A percentile compares a stretch with the other conserved stretches of the same genome.
Evolutionary conservation across 352 stramenopile species (phyloP).

Genomic region (Peronospora farinosa): DNA sequence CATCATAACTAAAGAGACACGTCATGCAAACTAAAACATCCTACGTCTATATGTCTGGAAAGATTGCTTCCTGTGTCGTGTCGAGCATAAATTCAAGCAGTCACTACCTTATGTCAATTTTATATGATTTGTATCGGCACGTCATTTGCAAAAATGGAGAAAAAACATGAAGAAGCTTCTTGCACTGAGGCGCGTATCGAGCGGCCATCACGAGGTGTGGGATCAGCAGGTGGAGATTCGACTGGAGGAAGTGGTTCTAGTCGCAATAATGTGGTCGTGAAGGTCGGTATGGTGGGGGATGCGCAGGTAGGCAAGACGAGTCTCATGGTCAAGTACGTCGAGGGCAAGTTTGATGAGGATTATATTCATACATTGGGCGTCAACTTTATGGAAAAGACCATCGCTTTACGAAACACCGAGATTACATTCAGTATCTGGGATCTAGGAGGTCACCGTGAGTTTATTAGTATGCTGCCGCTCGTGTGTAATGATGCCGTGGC

Average conservation of each 20-base stretch:
- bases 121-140: neutral
- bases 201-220: conserved; percentile 28
- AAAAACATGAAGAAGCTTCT: conserved; percentile 23
- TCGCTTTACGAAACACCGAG: conserved; percentile 90
- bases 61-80: too few relatives aligned
- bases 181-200: conserved; percentile 14
- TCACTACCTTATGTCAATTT: neutral
- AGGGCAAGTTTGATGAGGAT: conserved; percentile 94
- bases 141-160: conserved; percentile 24
- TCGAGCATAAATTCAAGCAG: too few relatives aligned
- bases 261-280: conserved; percentile 87
- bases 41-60: too few relatives aligned
- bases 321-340: conserved; percentile 95
- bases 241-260: conserved; percentile 28
- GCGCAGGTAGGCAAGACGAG: conserved; percentile 93
- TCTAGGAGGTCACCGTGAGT: conserved; percentile 89
- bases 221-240: conserved; percentile 15
- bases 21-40: too few relatives aligned
- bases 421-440: conserved; percentile 96
- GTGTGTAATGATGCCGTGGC: conserved; percentile 92
- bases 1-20: too few relatives aligned
- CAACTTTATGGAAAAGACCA: conserved; percentile 95
- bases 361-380: conserved; percentile 95
- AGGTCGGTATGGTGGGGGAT: conserved; percentile 92
- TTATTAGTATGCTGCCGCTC: conserved; percentile 92